Evolutionary conservation across 352 stramenopile genomes (phyloP).

Genomic region (Saprolegnia diclina): DNA sequence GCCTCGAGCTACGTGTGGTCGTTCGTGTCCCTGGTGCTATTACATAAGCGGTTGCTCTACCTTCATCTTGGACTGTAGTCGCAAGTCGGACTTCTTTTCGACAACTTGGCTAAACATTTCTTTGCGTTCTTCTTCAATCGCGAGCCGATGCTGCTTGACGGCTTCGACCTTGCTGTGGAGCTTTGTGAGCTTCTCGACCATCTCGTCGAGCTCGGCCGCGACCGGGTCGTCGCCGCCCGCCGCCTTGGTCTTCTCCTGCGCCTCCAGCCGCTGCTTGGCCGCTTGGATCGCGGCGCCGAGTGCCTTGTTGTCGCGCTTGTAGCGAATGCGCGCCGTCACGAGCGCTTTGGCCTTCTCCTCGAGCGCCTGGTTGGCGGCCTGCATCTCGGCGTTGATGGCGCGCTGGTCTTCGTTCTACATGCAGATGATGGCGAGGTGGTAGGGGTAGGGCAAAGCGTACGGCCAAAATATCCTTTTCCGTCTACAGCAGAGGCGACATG

Average conservation of each 20-base stretch:
- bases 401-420: conserved; percentile 84
- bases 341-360: conserved; percentile 85
- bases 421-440: background rate
- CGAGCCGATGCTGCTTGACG: conserved; percentile 77
- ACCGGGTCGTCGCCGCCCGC: conserved; percentile 69
- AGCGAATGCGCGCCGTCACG: conserved; percentile 80
- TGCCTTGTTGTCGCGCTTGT: conserved; percentile 84
- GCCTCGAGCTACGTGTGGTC: conserved; percentile 52
- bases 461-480: conserved; percentile 81
- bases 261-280: conserved; percentile 73
- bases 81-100: conserved; percentile 84
- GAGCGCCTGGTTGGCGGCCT: conserved; percentile 73
- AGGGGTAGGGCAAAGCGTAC: conserved; percentile 32
- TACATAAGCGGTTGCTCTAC: conserved; percentile 28
- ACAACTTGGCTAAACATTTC: conserved; percentile 85
- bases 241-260: conserved; percentile 65
- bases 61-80: conserved; percentile 87
- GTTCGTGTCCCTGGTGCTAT: too few species aligned
- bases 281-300: conserved; percentile 68
- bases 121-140: conserved; percentile 85
- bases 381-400: conserved; percentile 75
- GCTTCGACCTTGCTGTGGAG: conserved; percentile 79
- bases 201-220: conserved; percentile 71
- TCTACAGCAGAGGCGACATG: conserved; percentile 36
- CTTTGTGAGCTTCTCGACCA: conserved; percentile 82